Evolutionary conservation across 108 stramenopile species (phyloP).

Genomic region (Cylindrotheca fusiformis): DNA sequence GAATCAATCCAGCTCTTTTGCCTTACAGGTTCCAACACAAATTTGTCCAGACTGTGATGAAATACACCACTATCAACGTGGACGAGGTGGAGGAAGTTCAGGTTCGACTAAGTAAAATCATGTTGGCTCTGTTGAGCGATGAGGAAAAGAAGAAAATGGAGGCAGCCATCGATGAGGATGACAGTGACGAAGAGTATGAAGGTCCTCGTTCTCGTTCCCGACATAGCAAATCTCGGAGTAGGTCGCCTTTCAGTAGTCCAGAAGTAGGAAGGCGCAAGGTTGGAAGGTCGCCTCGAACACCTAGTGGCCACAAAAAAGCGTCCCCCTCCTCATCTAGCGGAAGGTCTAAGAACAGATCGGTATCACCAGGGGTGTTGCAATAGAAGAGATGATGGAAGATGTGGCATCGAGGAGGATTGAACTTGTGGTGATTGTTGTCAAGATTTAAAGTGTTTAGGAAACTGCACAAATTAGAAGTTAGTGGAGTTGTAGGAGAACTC

Average conservation of each 20-base stretch:
- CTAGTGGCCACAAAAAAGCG: too few relatives aligned
- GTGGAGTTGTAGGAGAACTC: too few relatives aligned
- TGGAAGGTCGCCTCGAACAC: too few relatives aligned
- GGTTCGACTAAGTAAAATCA: slow-evolving; percentile 26
- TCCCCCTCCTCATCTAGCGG: too few relatives aligned
- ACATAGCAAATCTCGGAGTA: not conserved
- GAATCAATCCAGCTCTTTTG: slow-evolving; percentile 39
- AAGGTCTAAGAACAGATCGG: too few relatives aligned
- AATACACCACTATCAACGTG: slow-evolving; percentile 27
- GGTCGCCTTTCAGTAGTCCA: not conserved
- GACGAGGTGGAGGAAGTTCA: slow-evolving; percentile 42
- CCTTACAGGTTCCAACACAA: slow-evolving; percentile 29
- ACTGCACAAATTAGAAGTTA: too few relatives aligned
- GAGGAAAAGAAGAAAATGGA: slow-evolving; percentile 21
- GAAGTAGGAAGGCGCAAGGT: slow-evolving; percentile 5
- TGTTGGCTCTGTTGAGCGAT: slow-evolving; percentile 30
- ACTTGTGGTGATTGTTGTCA: too few relatives aligned
- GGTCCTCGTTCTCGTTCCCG: not conserved
- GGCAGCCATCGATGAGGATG: slow-evolving; percentile 15
- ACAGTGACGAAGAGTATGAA: slow-evolving; percentile 15
- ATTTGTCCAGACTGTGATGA: slow-evolving; percentile 37
- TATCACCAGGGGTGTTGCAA: too few relatives aligned
- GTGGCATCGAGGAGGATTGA: too few relatives aligned
- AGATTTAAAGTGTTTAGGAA: too few relatives aligned
- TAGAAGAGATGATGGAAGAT: too few relatives aligned